Evolutionary conservation across 2,329 filamentous ascomycete genomes (phyloP), one percentile per base, ranked within the genome.

Genomic region (Zymoseptoria brevis): DNA sequence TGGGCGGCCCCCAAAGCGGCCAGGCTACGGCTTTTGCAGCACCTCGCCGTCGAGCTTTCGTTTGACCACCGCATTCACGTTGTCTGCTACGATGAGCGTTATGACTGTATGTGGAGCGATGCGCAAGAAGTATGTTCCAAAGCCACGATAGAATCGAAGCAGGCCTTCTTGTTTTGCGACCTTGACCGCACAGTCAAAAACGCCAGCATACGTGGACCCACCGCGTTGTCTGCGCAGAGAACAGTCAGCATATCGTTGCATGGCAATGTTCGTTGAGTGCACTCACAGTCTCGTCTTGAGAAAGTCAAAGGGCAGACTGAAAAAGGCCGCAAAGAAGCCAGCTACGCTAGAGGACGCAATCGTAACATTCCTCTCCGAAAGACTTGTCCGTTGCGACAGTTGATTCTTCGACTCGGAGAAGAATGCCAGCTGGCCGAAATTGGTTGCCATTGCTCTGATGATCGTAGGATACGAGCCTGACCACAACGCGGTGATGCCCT

Each of bases 261-360:
- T 4, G 35, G 4, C 11, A 41, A 1, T 16, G 2, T 41, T 2
- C 5, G 11, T 16, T 2, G 11, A 16, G 35, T 41, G 1, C 1
- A 41, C 35, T n/a, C 35, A 45, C 35, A 53, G 24, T 29, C 51
- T 53, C 19, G 94, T 97, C 86, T 97, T 97, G 77, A 96, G 87
- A 75, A 99, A 97, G 78, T 99, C 93, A 72, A 99, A 97, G 0
- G 94, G 93, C 73, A 99, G 76, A 55, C 87, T 91, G 74, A 97
- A 90, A 83, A 96, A 96, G 65, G 86, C 90, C 22, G 93, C 94
- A 70, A 97, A 97, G 81, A 99, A 97, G 0, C 94, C 93, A 2
- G 93, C 94, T 60, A 96, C 84, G 50, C 88, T 92, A 54, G 88
- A 92, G 4, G 94, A 93, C 1, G 84, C 86, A 60, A 97, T 81